Conservation (phyloP, 192 early-diverging fungal species). For the Powellomyces hirtus region DNA sequence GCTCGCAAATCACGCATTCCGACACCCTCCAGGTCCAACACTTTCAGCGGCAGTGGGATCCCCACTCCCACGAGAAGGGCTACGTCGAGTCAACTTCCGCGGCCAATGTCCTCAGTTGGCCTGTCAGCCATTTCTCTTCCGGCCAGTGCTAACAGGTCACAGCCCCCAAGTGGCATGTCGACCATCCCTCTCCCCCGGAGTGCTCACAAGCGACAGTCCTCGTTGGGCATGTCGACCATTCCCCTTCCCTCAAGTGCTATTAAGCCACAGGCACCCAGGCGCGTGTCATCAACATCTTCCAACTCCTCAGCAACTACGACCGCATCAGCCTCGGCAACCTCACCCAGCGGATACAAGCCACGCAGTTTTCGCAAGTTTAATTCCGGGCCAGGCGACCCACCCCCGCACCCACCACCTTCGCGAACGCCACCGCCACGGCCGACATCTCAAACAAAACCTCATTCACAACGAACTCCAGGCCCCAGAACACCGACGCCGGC, state of each 20-base stretch:
- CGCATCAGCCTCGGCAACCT: not conserved
- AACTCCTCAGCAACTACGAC: not conserved
- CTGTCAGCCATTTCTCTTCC: not conserved
- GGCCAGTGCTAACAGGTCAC: not conserved
- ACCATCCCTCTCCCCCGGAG: no score
- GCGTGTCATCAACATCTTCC: not conserved
- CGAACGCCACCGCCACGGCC: not conserved
- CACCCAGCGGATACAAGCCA: not conserved
- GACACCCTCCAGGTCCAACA: not conserved
- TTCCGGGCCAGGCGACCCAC: not conserved
- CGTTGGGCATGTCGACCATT: not conserved
- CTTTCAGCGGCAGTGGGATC: not conserved
- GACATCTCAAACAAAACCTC: not conserved
- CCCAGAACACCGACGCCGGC: not conserved
- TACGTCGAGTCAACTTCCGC: not conserved
- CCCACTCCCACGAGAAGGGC: not conserved
- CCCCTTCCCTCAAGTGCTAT: not conserved
- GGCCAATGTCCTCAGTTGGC: not conserved
- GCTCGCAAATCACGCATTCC: not conserved
- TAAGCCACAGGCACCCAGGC: not conserved
- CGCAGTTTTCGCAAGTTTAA: not conserved
- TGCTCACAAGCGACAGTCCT: no score
- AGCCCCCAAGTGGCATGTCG: no score
- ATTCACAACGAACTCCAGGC: not conserved
- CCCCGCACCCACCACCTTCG: not conserved